These are phyloP conservation scores for Prototheca cutis DNA, from an alignment of 163 green algal genomes.

Conservation along the genomic window DNA sequence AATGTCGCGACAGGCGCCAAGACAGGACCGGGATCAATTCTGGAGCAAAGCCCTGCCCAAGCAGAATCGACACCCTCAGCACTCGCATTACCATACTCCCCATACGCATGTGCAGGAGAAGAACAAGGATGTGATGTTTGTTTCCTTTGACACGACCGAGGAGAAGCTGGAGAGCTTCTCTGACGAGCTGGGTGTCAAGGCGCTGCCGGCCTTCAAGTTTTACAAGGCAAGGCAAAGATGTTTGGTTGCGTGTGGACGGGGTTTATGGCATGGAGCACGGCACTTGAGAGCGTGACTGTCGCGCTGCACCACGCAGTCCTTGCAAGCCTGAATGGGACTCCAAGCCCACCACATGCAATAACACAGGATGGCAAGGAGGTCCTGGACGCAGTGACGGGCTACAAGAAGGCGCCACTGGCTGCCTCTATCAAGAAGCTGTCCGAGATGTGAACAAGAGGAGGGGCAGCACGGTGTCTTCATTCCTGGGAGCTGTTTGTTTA, in stretches of 20 bases:
- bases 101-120: background rate
- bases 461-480: background rate
- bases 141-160: conserved; percentile 64
- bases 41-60: background rate
- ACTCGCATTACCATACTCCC: no score
- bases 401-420: conserved; percentile 71
- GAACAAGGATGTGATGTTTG: conserved; percentile 32
- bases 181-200: conserved; percentile 54
- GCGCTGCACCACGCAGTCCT: no score
- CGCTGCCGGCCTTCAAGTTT: conserved; percentile 65
- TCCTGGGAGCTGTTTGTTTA: background rate
- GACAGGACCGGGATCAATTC: no score
- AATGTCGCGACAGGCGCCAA: no score
- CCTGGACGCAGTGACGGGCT: conserved; percentile 40
- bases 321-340: no score
- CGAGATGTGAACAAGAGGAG: conserved; percentile 10
- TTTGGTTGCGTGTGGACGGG: no score
- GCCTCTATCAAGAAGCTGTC: conserved; percentile 42
- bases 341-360: no score
- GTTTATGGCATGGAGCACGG: background rate
- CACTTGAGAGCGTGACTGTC: no score
- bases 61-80: background rate
- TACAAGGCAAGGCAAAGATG: conserved; percentile 57
- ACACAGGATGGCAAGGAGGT: conserved; percentile 57
- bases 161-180: conserved; percentile 47